Conservation (phyloP, 2,329 filamentous ascomycete genomes). For the Beauveria brongniartii region DNA sequence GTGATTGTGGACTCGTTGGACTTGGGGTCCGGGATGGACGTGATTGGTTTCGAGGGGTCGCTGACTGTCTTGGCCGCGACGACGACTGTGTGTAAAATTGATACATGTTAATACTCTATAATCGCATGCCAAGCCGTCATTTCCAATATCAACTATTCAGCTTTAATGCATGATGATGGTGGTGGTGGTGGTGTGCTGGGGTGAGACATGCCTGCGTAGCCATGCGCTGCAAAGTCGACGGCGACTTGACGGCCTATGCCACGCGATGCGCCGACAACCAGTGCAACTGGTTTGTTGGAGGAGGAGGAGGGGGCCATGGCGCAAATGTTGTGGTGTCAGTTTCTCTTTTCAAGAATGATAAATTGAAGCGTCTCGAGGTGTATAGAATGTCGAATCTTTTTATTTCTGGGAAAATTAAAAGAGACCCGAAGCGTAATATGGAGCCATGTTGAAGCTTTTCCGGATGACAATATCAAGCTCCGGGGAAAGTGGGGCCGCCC, state of each 20-base stretch:
- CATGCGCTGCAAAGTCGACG: conserved; percentile 63
- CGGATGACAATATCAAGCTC: conserved; percentile 5
- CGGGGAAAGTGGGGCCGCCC: conserved; percentile 7
- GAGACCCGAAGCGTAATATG: not conserved
- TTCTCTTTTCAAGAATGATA: not conserved
- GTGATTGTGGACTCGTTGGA: conserved; percentile 67
- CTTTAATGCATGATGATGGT: too few relatives aligned
- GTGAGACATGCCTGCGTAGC: conserved; percentile 54
- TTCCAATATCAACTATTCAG: too few relatives aligned
- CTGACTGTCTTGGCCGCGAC: conserved; percentile 70
- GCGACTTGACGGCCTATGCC: conserved; percentile 78
- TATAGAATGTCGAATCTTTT: too few relatives aligned
- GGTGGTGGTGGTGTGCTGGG: not conserved
- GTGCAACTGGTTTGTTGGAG: conserved; percentile 46
- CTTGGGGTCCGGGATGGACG: conserved; percentile 72
- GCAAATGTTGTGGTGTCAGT: not conserved
- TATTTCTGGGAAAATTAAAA: not conserved
- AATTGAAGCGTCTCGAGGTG: not conserved
- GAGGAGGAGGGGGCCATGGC: conserved; percentile 12
- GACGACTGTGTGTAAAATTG: conserved; percentile 45
- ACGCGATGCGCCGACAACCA: conserved; percentile 68
- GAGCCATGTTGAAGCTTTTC: not conserved
- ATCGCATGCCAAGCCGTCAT: too few relatives aligned
- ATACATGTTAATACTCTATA: too few relatives aligned
- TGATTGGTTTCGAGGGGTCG: conserved; percentile 43